A percentile compares a stretch with the other conserved stretches of the same genome.
Conservation (phyloP, 2,329 filamentous ascomycete species). For the Fusarium subglutinans region DNA sequence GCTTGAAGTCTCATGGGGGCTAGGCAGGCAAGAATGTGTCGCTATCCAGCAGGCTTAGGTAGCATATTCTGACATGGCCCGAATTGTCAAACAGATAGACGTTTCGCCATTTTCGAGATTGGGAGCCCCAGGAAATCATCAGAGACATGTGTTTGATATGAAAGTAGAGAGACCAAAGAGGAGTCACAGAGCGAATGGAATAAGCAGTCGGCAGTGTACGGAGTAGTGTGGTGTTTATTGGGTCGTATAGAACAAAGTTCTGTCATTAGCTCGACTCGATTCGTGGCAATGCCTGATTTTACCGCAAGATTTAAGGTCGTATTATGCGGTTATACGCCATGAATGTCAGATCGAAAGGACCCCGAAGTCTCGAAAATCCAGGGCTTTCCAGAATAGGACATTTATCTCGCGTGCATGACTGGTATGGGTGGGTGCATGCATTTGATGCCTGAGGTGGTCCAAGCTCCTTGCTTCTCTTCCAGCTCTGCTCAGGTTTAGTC, state of each 20-base stretch:
- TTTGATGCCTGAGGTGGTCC: constrained; percentile 16
- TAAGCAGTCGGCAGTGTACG: not conserved
- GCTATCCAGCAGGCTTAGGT: not conserved
- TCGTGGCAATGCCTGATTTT: not conserved
- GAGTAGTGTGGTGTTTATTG: not conserved
- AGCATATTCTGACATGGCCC: not conserved
- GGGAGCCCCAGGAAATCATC: not conserved
- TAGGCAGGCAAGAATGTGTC: not conserved
- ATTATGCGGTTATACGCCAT: not conserved
- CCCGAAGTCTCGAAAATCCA: not conserved
- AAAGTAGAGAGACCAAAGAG: not conserved
- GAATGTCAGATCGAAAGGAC: constrained; percentile 5
- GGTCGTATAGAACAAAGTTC: not conserved
- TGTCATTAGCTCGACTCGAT: not conserved
- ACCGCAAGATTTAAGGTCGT: constrained; percentile 4
- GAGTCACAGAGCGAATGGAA: not conserved
- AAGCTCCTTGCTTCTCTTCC: constrained; percentile 18
- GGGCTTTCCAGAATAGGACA: constrained; percentile 9
- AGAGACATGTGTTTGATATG: not conserved
- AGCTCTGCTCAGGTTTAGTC: constrained; percentile 3
- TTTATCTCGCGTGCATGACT: constrained; percentile 8
- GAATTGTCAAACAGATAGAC: not conserved
- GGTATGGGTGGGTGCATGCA: not conserved
- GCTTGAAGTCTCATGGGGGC: not conserved
- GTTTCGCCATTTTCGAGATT: not conserved